Conservation (phyloP, 805 yeast genomes). For the Sugiyamaella floridensis region DNA sequence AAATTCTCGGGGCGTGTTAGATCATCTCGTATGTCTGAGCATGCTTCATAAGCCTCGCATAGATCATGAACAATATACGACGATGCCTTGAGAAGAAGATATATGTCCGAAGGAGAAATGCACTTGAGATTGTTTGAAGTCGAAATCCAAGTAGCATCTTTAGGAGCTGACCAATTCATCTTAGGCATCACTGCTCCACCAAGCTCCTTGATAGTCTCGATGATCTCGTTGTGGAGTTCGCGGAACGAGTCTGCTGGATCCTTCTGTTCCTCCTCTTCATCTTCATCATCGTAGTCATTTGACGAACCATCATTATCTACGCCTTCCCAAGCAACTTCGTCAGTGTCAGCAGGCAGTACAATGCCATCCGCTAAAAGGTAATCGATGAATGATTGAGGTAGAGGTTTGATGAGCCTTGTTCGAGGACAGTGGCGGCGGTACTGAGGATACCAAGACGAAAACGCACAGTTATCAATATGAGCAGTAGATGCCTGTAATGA, state of each 20-base stretch:
- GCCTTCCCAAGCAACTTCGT: conserved; percentile 47
- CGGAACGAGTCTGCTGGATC: conserved; percentile 49
- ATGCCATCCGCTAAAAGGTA: conserved; percentile 67
- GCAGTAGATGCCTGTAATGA: neutral
- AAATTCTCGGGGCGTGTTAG: conserved; percentile 22
- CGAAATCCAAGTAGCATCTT: conserved; percentile 89
- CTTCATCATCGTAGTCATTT: conserved; percentile 22
- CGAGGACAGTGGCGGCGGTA: conserved; percentile 46
- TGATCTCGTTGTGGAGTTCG: conserved; percentile 52
- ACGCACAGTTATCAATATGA: conserved; percentile 47
- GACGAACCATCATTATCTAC: conserved; percentile 27
- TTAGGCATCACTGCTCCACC: conserved; percentile 73
- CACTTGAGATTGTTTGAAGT: conserved; percentile 73
- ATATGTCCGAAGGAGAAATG: conserved; percentile 62
- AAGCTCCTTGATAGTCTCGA: conserved; percentile 37
- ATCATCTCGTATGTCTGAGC: conserved; percentile 11
- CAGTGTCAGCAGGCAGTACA: conserved; percentile 44
- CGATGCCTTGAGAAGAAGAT: conserved; percentile 74
- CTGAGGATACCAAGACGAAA: conserved; percentile 52
- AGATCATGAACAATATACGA: conserved; percentile 84
- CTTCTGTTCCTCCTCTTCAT: conserved; percentile 14
- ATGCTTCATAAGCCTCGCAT: conserved; percentile 57
- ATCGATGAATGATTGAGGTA: conserved; percentile 51
- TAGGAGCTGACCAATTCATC: conserved; percentile 95
- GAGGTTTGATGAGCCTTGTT: conserved; percentile 46